Evolutionary conservation across 2,329 filamentous ascomycete genomes (phyloP).

Genomic region (Eutypa lata): DNA sequence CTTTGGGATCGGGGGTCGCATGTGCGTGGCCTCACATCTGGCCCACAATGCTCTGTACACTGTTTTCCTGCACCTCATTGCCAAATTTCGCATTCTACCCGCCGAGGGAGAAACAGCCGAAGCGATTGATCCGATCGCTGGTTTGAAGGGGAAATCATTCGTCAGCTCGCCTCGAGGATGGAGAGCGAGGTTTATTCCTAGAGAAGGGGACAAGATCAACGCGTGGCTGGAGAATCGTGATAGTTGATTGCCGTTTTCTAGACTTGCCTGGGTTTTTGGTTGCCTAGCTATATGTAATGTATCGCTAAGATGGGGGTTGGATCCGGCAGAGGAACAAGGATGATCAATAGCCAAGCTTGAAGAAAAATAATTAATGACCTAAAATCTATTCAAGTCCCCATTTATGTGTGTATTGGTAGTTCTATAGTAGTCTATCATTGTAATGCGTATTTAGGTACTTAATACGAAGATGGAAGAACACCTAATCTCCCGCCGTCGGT

Average conservation of each 20-base stretch:
- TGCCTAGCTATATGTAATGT: no score
- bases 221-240: constrained; percentile 9
- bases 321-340: no score
- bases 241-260: not conserved
- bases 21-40: constrained; percentile 62
- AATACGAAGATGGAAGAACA: no score
- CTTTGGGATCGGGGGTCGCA: constrained; percentile 59
- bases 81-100: constrained; percentile 41
- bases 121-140: constrained; percentile 11
- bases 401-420: no score
- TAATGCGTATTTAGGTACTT: no score
- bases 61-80: constrained; percentile 59
- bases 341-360: no score
- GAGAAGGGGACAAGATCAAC: constrained; percentile 8
- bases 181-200: constrained; percentile 10
- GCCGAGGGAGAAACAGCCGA: constrained; percentile 6
- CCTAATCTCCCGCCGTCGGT: no score
- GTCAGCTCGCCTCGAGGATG: constrained; percentile 11
- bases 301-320: no score
- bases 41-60: constrained; percentile 65
- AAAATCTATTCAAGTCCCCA: no score
- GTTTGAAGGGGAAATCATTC: constrained; percentile 7
- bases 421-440: no score
- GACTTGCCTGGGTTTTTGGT: no score
- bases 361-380: no score